Percentiles rank a stretch among this genome's conserved stretches.
These are phyloP conservation scores for Ramaria sp. DNA, from an alignment of 768 basidiomycete genomes.

Conservation along the genomic window DNA sequence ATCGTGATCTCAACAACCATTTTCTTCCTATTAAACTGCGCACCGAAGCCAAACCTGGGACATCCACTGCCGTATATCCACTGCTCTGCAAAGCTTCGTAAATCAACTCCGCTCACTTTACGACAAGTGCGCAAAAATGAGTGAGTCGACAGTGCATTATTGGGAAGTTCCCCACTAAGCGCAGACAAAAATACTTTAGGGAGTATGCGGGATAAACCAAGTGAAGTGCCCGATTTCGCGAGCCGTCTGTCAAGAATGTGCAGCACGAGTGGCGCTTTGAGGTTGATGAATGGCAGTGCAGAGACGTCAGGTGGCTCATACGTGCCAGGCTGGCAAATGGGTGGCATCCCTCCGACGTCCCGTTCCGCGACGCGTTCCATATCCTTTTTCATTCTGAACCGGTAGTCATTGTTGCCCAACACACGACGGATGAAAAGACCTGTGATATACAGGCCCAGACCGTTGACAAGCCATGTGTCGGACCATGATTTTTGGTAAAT, in stretches of 20 bases:
- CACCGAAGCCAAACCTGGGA: constrained; percentile 81
- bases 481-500: constrained; percentile 89
- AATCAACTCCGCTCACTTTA: constrained; percentile 88
- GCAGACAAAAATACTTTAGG: constrained; percentile 93
- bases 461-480: constrained; percentile 96
- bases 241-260: constrained; percentile 91
- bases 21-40: constrained; percentile 93
- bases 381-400: constrained; percentile 91
- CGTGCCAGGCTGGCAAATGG: constrained; percentile 85
- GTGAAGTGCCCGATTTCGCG: constrained; percentile 89
- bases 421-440: constrained; percentile 79
- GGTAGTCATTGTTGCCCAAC: constrained; percentile 93
- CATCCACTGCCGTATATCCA: constrained; percentile 99
- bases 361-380: constrained; percentile 84
- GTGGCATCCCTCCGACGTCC: constrained; percentile 84
- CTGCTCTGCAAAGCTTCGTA: constrained; percentile 89
- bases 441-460: constrained; percentile 83
- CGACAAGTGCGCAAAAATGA: constrained; percentile 85
- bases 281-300: constrained; percentile 78
- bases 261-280: constrained; percentile 92
- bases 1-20: constrained; percentile 97
- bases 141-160: constrained; percentile 81
- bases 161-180: constrained; percentile 79
- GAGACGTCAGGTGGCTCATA: constrained; percentile 76
- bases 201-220: constrained; percentile 88